Base-by-base conservation (phyloP, 371 early-diverging fungal species). In the Mucor sp. region DNA sequence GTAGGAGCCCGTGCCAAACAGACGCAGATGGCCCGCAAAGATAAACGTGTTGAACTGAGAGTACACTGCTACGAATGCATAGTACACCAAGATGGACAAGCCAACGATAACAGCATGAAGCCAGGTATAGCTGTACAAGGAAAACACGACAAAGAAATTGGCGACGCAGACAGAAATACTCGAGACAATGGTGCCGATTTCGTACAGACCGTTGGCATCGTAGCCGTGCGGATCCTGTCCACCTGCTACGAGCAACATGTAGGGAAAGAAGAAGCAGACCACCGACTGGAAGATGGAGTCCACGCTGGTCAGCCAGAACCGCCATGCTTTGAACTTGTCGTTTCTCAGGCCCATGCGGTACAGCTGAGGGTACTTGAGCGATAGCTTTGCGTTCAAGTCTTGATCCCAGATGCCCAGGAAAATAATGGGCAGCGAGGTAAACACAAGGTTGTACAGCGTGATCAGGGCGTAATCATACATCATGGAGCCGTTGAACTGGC, bases 201-300 rank as follows among this genome's bases (percentile, higher is more conserved):
- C 89, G 62, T 90, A 87, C 19, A 88, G 70, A 62, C 91, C 90
- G 62, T 88, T 86, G 11, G 85, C 78, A 32, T 81, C 85, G 43
- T 74, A 78, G 4, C 94, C 95, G 35, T 70, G 68, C 11, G 76
- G 68, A 47, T 90, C 74, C 62, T 70, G 35, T 59, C 79, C 64
- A 63, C 90, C 75, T 71, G 86, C 74, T 39, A 76, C 70, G 62
- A 85, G 58, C 67, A 87, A 69, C 76, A 80, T 78, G 61, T 87
- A 85, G 6, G 91, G 90, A 44, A 93, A 84, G 65, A 89, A 95
- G 80, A 92, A 95, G 53, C 91, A 90, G 30, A 96, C 89, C 5
- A 91, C 69, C 0, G 97, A 95, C 79, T 98, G 97, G 75, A 90
- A 98, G 56, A 97, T 73, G 0, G 91, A 95, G 68, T 97, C 96